A percentile compares a stretch with the other conserved stretches of the same genome.
phyloP scores from a whole-genome alignment of 2,329 filamentous ascomycete genomes.

The Xylaria arbuscula region DNA sequence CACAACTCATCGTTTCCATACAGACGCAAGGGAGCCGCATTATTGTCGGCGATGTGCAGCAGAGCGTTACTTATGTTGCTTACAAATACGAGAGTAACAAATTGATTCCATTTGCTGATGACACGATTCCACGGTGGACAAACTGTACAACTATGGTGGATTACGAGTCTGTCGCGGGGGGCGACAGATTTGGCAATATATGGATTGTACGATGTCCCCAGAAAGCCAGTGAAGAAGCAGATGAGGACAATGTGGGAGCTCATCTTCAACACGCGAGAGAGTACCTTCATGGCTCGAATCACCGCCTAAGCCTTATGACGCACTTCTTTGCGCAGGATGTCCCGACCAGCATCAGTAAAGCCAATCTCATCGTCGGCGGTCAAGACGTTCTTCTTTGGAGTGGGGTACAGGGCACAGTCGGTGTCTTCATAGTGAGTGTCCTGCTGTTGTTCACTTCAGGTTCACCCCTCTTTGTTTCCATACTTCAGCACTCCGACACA shows the following conservation, averaged over 20 bases:
- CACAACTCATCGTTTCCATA: constrained; percentile 86
- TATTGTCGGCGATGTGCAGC: constrained; percentile 89
- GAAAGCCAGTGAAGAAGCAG: constrained; percentile 87
- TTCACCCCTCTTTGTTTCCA: not conserved
- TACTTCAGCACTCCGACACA: not conserved
- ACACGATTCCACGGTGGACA: constrained; percentile 89
- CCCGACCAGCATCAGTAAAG: constrained; percentile 89
- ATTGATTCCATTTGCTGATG: constrained; percentile 92
- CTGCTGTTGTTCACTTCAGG: not conserved
- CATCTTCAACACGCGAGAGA: constrained; percentile 90
- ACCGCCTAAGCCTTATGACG: constrained; percentile 84
- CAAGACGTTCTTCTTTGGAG: constrained; percentile 93
- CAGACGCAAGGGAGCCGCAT: constrained; percentile 93
- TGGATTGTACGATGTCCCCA: constrained; percentile 90
- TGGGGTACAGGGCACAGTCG: constrained; percentile 93
- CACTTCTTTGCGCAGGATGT: constrained; percentile 95
- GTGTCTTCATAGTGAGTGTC: constrained; percentile 74
- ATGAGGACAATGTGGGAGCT: constrained; percentile 89
- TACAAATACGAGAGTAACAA: constrained; percentile 94
- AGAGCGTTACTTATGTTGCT: constrained; percentile 90
- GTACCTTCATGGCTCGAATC: constrained; percentile 90
- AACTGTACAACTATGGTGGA: constrained; percentile 94
- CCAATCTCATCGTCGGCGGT: constrained; percentile 88
- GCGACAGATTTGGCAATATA: constrained; percentile 97
- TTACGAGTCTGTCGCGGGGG: constrained; percentile 93